Base-by-base conservation (phyloP, 768 basidiomycete genomes). In the Kwoniella sp. region DNA sequence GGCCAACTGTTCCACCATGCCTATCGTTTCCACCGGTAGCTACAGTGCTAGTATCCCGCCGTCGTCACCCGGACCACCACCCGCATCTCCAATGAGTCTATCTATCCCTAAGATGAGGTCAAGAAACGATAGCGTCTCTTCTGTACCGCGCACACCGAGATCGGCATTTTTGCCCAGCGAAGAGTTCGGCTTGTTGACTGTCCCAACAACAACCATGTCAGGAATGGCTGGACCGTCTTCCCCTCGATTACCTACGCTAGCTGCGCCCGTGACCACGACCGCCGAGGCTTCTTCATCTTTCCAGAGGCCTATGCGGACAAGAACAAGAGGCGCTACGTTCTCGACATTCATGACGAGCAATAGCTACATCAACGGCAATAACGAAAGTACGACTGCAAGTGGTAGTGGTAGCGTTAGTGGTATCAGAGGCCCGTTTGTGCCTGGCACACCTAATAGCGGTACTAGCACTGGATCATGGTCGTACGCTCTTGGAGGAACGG, bases 401-500 rank as follows among this genome's bases (percentile, higher is more conserved):
- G 13, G 13, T 13, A 37, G 34, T 13, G 34, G 34, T 37, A n/a
- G 34, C 41, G 15, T 3, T 7, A 45, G 20, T 45, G 20, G 8
- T 9, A 41, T 45, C 13, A 51, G 58, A 13, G 54, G 28, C 5
- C 9, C 38, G 38, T 41, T 20, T 41, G 20, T 28, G 25, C 23
- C 50, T 9, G 50, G 50, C 20, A 51, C 34, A 17, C 37, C 55
- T 25, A 57, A 37, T 31, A 25, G 55, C 29, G 23, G 22, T n/a
- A 28, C n/a, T 5, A 13, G 22, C 17, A 28, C n/a, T 5, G 17
- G 58, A 31, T 48, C 58, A 8, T 29, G 38, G 26, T 20, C 68
- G 3, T 81, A 81, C 59, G 77, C 75, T 1, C 66, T 81, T 0
- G 80, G 80, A 12, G 80, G 80, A 17, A 77, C 79, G 3, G 80